Evolutionary conservation across 2,329 filamentous ascomycete genomes (phyloP).

Genomic region (Thermomyces lanuginosus): DNA sequence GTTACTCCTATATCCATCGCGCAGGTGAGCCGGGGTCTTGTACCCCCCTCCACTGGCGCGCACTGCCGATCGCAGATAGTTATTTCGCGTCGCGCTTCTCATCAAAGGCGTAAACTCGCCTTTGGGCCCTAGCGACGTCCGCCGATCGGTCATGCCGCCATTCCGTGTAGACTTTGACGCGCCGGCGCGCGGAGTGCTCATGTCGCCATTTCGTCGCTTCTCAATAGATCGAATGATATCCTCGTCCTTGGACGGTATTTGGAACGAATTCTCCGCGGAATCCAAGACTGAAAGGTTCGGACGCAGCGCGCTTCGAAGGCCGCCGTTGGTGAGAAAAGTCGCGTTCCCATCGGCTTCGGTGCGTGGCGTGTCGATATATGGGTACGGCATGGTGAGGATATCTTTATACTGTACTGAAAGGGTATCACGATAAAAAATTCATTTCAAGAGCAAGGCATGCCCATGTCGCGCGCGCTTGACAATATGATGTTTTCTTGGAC

Average conservation of each 20-base stretch:
- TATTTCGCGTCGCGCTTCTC: conserved; percentile 58
- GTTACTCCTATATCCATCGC: conserved; percentile 45
- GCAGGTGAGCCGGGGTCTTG: conserved; percentile 53
- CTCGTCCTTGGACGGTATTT: conserved; percentile 59
- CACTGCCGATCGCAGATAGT: conserved; percentile 42
- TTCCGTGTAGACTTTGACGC: conserved; percentile 19
- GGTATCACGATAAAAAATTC: conserved; percentile 1
- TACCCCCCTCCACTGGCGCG: conserved; percentile 39
- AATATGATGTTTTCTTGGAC: neutral
- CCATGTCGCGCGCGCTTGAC: neutral
- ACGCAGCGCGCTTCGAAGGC: conserved; percentile 38
- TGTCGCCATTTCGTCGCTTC: conserved; percentile 42
- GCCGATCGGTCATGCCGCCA: conserved; percentile 50
- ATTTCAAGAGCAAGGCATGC: neutral
- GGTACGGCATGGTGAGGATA: conserved; percentile 42
- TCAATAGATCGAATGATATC: conserved; percentile 62
- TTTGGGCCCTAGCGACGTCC: conserved; percentile 36
- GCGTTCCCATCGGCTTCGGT: conserved; percentile 64
- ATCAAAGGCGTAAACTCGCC: conserved; percentile 90
- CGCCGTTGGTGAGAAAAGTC: conserved; percentile 56
- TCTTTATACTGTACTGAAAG: conserved; percentile 7
- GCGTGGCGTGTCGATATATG: conserved; percentile 69
- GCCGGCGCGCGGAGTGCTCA: conserved; percentile 54
- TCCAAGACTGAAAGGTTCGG: conserved; percentile 43
- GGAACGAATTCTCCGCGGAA: conserved; percentile 76